These are phyloP conservation scores for Podospora didyma DNA, from an alignment of 495 filamentous ascomycete species.

Conservation along the genomic window DNA sequence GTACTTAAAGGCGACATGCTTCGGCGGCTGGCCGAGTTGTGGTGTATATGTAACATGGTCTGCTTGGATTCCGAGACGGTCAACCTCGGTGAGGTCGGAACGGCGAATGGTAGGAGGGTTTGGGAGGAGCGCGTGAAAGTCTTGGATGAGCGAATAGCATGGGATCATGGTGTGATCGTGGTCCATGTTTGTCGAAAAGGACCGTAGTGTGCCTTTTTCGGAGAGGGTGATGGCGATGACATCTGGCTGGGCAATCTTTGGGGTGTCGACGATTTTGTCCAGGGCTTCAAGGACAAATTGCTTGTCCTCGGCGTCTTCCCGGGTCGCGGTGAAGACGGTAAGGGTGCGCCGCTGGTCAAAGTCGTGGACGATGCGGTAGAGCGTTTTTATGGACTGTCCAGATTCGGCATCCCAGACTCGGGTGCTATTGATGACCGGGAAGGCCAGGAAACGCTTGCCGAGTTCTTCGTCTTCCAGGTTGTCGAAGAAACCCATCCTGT, in stretches of 20 bases:
- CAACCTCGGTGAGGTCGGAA: conserved; percentile 8
- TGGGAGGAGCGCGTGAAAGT: background rate
- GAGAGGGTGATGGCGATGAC: background rate
- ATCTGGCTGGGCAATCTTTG: background rate
- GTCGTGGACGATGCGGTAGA: background rate
- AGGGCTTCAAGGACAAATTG: background rate
- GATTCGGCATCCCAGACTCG: too few relatives aligned
- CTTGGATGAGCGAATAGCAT: background rate
- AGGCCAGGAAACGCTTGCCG: too few relatives aligned
- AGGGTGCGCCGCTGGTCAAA: background rate
- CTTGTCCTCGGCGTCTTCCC: background rate
- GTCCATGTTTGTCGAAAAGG: background rate
- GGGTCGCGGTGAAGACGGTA: background rate
- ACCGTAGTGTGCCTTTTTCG: background rate
- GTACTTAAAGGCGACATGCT: conserved; percentile 14
- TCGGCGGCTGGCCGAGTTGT: background rate
- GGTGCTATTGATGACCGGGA: too few relatives aligned
- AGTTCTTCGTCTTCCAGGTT: too few relatives aligned
- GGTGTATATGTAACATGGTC: conserved; percentile 6
- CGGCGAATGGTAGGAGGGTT: background rate
- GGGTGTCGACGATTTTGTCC: background rate
- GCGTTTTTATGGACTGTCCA: too few relatives aligned
- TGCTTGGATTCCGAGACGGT: conserved; percentile 4
- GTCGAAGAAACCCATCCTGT: too few relatives aligned
- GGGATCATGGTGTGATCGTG: background rate